Evolutionary conservation across 305 asterid species (phyloP).

Genomic region (Solanum hybrid): DNA sequence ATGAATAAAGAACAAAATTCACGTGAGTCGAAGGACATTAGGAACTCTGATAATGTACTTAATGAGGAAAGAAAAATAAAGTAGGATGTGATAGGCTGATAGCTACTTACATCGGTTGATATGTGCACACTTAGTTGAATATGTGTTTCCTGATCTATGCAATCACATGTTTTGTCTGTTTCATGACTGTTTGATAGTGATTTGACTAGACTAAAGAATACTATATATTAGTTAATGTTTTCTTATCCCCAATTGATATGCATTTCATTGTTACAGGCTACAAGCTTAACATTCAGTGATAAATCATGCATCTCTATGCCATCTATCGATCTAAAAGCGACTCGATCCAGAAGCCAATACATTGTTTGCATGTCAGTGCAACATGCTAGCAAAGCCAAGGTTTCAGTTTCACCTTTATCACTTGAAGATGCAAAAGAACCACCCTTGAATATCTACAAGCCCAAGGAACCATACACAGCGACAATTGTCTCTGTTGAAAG

Average conservation of each 20-base stretch:
- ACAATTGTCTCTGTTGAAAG: slow-evolving; percentile 83
- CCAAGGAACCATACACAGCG: slow-evolving; percentile 77
- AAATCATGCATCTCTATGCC: slow-evolving; percentile 31
- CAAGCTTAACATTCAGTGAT: slow-evolving; percentile 33
- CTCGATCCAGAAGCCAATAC: slow-evolving; percentile 20
- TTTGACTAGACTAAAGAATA: slow-evolving; percentile 7
- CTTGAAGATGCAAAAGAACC: slow-evolving; percentile 87
- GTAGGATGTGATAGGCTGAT: neutral
- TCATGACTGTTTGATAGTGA: neutral
- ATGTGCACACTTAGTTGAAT: neutral
- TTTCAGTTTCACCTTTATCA: slow-evolving; percentile 55
- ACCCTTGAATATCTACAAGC: slow-evolving; percentile 81
- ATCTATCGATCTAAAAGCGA: slow-evolving; percentile 26
- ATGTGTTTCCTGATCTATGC: neutral
- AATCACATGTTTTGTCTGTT: neutral
- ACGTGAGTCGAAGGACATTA: neutral
- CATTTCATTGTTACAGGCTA: slow-evolving; percentile 32
- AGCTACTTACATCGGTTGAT: neutral
- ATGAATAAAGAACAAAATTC: neutral
- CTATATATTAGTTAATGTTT: neutral
- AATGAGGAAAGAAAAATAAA: neutral
- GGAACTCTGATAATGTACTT: neutral
- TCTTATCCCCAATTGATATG: neutral
- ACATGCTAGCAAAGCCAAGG: slow-evolving; percentile 67
- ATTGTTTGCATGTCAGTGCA: slow-evolving; percentile 80